These are phyloP conservation scores for Polytolypa hystricis DNA, from an alignment of 2,329 filamentous ascomycete species.

Conservation along the genomic window DNA sequence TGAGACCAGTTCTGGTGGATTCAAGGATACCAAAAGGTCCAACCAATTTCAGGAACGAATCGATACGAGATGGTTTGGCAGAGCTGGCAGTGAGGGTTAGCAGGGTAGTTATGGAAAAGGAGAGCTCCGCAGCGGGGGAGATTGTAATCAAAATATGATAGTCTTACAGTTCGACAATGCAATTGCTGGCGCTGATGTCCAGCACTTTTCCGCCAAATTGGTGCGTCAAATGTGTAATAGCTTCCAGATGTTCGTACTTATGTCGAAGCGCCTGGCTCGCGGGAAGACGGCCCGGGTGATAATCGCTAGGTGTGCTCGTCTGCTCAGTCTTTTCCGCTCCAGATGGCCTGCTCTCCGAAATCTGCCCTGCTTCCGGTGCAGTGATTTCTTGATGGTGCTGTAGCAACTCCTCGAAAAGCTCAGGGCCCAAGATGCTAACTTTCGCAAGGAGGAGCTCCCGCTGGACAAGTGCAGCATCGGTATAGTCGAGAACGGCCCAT, in stretches of 20 bases:
- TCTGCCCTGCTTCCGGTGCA: constrained; percentile 34
- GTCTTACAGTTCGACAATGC: constrained; percentile 90
- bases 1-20: constrained; percentile 87
- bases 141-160: too few relatives aligned
- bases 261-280: constrained; percentile 82
- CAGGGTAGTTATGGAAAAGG: constrained; percentile 1
- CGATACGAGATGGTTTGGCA: constrained; percentile 85
- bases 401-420: constrained; percentile 96
- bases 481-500: constrained; percentile 97
- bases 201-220: constrained; percentile 96
- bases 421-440: constrained; percentile 89
- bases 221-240: constrained; percentile 91
- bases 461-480: constrained; percentile 81
- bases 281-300: constrained; percentile 79
- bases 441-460: constrained; percentile 91
- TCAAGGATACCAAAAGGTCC: constrained; percentile 92
- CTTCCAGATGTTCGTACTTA: constrained; percentile 95
- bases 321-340: constrained; percentile 9
- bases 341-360: constrained; percentile 10
- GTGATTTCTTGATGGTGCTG: constrained; percentile 91
- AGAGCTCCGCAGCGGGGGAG: too few relatives aligned
- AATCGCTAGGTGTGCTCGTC: constrained; percentile 46
- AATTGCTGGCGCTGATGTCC: constrained; percentile 96
- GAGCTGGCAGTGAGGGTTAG: constrained; percentile 49
- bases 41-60: constrained; percentile 95